Conservation (phyloP, 345 rosid genomes). For the Pugionium dolabratum region DNA sequence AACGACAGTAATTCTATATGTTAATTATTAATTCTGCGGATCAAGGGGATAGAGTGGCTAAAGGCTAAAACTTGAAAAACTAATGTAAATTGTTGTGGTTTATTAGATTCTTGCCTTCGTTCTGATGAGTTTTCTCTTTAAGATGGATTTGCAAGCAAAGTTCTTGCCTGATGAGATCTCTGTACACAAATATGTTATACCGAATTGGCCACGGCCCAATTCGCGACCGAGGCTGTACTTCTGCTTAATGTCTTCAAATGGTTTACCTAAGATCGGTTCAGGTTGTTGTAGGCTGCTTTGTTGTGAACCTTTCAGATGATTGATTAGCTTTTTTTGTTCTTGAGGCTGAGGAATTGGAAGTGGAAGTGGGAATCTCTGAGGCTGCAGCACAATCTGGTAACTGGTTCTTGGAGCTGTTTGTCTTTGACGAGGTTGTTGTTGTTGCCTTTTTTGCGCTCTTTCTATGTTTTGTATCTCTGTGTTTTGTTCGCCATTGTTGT, state of each 20-base stretch:
- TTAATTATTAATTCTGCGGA: no score
- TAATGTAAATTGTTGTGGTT: background rate
- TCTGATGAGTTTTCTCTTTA: slow-evolving; percentile 66
- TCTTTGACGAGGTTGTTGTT: slow-evolving; percentile 35
- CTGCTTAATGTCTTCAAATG: slow-evolving; percentile 65
- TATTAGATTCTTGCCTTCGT: slow-evolving; percentile 28
- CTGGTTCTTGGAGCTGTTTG: slow-evolving; percentile 29
- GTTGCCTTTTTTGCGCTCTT: background rate
- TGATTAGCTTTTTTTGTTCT: slow-evolving; percentile 24
- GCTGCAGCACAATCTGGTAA: slow-evolving; percentile 36
- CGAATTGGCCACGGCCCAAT: slow-evolving; percentile 85
- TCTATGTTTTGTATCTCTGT: slow-evolving; percentile 16
- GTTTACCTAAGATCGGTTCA: slow-evolving; percentile 62
- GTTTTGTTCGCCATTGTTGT: slow-evolving; percentile 12
- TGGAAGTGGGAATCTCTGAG: slow-evolving; percentile 39
- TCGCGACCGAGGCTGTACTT: slow-evolving; percentile 61
- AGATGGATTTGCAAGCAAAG: slow-evolving; percentile 80
- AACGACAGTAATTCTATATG: no score
- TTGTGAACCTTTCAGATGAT: background rate
- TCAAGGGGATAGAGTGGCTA: no score
- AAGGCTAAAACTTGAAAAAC: background rate
- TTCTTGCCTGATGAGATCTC: slow-evolving; percentile 68
- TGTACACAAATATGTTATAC: slow-evolving; percentile 69
- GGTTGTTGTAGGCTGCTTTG: slow-evolving; percentile 23
- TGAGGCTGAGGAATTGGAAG: slow-evolving; percentile 30